Evolutionary conservation across 768 basidiomycete species (phyloP).

Genomic region (Mycena floridula): DNA sequence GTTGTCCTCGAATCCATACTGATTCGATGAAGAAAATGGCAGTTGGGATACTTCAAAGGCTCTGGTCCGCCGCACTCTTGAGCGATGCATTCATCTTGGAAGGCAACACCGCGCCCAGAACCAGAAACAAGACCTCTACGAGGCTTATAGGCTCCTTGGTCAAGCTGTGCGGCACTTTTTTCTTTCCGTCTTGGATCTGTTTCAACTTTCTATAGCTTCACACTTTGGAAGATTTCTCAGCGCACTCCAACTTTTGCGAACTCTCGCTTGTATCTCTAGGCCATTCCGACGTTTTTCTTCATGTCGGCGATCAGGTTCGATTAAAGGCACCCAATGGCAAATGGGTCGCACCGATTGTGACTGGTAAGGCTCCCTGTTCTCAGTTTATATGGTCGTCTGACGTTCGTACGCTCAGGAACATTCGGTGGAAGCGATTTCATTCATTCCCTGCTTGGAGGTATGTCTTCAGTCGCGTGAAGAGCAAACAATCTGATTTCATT

Average conservation of each 20-base stretch:
- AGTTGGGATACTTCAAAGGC: constrained; percentile 87
- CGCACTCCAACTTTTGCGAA: constrained; percentile 90
- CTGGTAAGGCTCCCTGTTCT: constrained; percentile 42
- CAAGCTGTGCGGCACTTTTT: constrained; percentile 40
- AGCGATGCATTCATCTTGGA: constrained; percentile 76
- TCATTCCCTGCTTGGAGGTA: constrained; percentile 69
- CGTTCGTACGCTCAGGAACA: constrained; percentile 45
- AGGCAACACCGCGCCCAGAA: constrained; percentile 52
- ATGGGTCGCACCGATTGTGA: constrained; percentile 76
- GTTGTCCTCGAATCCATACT: background rate
- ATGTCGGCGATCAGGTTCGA: constrained; percentile 78
- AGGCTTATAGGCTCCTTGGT: constrained; percentile 77
- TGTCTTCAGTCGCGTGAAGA: constrained; percentile 17
- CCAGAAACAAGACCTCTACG: constrained; percentile 65
- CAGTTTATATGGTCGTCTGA: background rate
- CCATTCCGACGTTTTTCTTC: constrained; percentile 70
- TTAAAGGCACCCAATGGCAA: constrained; percentile 71
- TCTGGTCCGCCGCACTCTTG: constrained; percentile 66
- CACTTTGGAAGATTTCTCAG: constrained; percentile 82
- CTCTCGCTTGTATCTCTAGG: constrained; percentile 72
- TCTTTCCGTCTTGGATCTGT: background rate
- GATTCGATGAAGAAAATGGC: constrained; percentile 42
- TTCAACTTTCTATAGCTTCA: constrained; percentile 42
- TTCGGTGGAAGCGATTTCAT: constrained; percentile 79
- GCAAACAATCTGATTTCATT: background rate